Base-by-base conservation (phyloP, 345 rosid genomes). In the Schrenkiella parvula region DNA sequence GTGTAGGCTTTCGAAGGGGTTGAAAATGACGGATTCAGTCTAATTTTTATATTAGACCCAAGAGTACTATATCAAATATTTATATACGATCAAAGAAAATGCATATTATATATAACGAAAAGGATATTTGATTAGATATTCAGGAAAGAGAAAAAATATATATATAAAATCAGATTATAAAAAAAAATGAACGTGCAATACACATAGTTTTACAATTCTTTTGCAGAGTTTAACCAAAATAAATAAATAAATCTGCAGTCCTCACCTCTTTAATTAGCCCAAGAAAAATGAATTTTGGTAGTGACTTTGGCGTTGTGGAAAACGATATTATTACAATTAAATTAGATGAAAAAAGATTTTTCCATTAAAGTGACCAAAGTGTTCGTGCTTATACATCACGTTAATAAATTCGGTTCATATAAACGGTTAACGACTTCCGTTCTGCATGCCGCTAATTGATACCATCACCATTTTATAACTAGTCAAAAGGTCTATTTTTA, bases 391-490 rank as follows among this genome's bases (percentile, higher is more conserved):
- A 14, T 63, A 19, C n/a, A n/a, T n/a, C n/a, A n/a, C 55, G 7
- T 39, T 7, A n/a, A 64, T 31, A 67, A 50, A 34, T 66, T 48
- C 17, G 8, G 21, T 57, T 59, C 78, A 74, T 67, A 74, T 59
- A 22, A n/a, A n/a, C n/a, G n/a, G n/a, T 50, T 50, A 57, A 43
- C 6, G 31, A 68, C 64, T 57, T 43, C 78, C 73, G 68, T 31
- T 51, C 41, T 42, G 23, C 56, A 74, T 60, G 73, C 68, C 78
- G 59, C 78, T 67, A 74, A 74, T 74, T 67, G 73, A 74, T 74
- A 28, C 52, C 52, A 67, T 60, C 71, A 72, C 46, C 9, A 71
- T 14, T 14, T n/a, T 63, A 52, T 46, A 52, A 15, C 29, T 41
- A 37, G 41, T 73, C 66, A 37, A 48, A 71, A 71, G 15, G 11